Evolutionary conservation across 495 filamentous ascomycete species (phyloP), one percentile per base, ranked within the genome.

Genomic region (Darksidea phi): DNA sequence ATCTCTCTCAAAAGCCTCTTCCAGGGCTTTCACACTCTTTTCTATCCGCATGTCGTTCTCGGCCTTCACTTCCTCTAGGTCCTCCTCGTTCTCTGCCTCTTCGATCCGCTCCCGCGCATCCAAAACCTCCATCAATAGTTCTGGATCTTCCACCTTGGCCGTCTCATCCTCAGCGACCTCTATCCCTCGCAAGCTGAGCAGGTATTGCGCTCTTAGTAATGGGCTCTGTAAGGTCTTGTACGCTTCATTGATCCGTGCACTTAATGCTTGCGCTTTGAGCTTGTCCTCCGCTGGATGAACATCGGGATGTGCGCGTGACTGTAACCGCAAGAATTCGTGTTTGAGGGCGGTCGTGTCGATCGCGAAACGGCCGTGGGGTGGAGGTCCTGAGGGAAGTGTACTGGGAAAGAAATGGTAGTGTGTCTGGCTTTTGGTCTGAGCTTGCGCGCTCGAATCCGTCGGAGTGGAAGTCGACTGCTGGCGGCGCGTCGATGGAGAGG

Each of bases 371-470:
- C 91, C 86, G 0, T 61, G 21, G 0, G 94, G 94, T 0, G 94
- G 94, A 0, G 91, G 87, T 34, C 94, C 94, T 0, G 64, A n/a
- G 12, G 93, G 84, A 15, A 97, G 79, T 13, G 90, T 90, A 12
- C 79, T 67, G 6, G 91, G 90, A 80, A 98, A 98, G 74, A 97
- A 84, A 42, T 86, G 82, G 82, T 97, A 97, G 80, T 90, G 78
- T 59, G 82, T 86, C 47, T 73, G 63, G 6, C 18, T 15, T 20
- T 43, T 6, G 41, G 18, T 20, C 6, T 15, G 13, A 6, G 4
- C 15, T 20, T 15, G 18, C 13, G 41, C 5, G 41, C 18, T 43
- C 3, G 6, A 43, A 3, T 15, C 15, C 13, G 4, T 15, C 15
- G 41, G 18, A 13, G 41, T 43, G 15, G 13, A 43, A n/a, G 41